Percentiles rank a stretch among this genome's conserved stretches.
These are phyloP conservation scores for Claviceps sp. DNA, from an alignment of 2,329 filamentous ascomycete species.

Conservation along the genomic window DNA sequence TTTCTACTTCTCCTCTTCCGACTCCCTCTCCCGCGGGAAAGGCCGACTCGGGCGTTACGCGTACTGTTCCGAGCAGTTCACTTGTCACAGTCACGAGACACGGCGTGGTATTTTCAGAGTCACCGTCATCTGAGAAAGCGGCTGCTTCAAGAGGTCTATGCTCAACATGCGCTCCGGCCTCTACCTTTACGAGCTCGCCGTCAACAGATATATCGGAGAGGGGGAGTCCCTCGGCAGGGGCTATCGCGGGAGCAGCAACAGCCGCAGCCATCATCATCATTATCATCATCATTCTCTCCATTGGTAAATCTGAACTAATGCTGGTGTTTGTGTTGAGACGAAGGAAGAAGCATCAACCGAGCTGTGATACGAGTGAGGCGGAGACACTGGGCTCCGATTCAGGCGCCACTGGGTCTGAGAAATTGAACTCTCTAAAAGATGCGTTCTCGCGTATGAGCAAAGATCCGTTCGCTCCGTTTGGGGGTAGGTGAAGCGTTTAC, in stretches of 20 bases:
- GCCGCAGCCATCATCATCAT: slow-evolving; percentile 15
- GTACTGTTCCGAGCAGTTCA: slow-evolving; percentile 21
- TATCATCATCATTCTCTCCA: slow-evolving; percentile 14
- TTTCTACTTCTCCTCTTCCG: neutral
- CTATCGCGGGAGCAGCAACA: slow-evolving; percentile 21
- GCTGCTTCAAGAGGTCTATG: neutral
- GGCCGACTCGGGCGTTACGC: slow-evolving; percentile 24
- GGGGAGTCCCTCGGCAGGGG: slow-evolving; percentile 14
- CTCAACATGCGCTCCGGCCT: neutral
- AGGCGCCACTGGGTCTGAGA: slow-evolving; percentile 1
- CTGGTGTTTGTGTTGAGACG: slow-evolving; percentile 10
- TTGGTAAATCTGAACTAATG: slow-evolving; percentile 5
- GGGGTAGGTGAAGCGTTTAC: slow-evolving; percentile 20
- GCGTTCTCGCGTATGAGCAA: slow-evolving; percentile 6
- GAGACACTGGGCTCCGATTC: slow-evolving; percentile 3
- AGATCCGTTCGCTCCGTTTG: slow-evolving; percentile 31
- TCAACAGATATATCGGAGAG: neutral
- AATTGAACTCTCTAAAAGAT: slow-evolving; percentile 9
- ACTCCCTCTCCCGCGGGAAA: slow-evolving; percentile 7
- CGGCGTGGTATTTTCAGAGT: slow-evolving; percentile 17
- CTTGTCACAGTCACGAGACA: slow-evolving; percentile 22
- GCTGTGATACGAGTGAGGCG: slow-evolving; percentile 3
- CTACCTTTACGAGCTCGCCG: neutral
- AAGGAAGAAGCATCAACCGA: slow-evolving; percentile 6
- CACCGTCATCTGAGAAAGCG: neutral